Evolutionary conservation across 2,329 filamentous ascomycete species (phyloP).

Genomic region (Talaromyces sp.): DNA sequence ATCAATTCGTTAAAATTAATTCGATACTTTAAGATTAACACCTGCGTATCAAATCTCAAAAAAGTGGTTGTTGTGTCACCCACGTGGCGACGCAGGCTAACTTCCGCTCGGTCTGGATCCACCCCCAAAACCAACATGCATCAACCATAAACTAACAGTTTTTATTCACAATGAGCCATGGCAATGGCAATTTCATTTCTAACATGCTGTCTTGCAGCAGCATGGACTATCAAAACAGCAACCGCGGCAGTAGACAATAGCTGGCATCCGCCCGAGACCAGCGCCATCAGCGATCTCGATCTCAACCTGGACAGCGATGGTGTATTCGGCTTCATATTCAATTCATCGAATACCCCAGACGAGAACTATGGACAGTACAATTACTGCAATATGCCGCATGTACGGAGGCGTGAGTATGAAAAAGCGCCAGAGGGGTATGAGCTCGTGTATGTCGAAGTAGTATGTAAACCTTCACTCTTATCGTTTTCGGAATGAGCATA

Average conservation of each 20-base stretch:
- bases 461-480: slow-evolving; percentile 35
- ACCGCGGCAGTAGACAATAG: slow-evolving; percentile 34
- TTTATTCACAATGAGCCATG: neutral
- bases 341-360: slow-evolving; percentile 57
- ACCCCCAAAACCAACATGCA: neutral
- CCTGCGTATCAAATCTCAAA: too few species aligned
- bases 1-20: neutral
- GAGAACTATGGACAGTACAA: slow-evolving; percentile 64
- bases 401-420: slow-evolving; percentile 62
- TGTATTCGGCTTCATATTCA: slow-evolving; percentile 70
- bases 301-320: slow-evolving; percentile 56
- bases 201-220: neutral
- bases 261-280: slow-evolving; percentile 57
- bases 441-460: slow-evolving; percentile 71
- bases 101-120: neutral
- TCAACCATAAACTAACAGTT: too few species aligned
- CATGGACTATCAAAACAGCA: neutral
- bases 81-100: neutral
- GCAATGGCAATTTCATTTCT: neutral
- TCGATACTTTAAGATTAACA: neutral
- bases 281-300: slow-evolving; percentile 58
- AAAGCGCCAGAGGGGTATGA: slow-evolving; percentile 53
- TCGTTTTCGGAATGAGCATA: neutral
- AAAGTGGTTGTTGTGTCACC: neutral
- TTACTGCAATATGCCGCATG: slow-evolving; percentile 85